Conservation (phyloP, 768 basidiomycete genomes). For the Leucosporidium yakuticum region DNA sequence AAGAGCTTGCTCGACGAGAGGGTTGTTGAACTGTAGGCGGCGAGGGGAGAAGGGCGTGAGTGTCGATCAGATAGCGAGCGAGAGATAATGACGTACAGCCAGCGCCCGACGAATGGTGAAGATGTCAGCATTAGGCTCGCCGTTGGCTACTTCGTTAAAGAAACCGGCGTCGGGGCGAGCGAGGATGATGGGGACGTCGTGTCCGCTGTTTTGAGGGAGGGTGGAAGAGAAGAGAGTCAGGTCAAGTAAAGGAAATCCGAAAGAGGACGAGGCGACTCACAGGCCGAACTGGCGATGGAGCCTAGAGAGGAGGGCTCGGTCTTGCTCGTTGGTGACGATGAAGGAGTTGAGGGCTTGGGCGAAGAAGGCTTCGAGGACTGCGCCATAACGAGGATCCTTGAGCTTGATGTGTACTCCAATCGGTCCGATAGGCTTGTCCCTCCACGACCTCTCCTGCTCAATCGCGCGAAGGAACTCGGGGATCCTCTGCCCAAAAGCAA, state of each 20-base stretch:
- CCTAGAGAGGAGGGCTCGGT: conserved; percentile 55
- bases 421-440: conserved; percentile 50
- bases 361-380: conserved; percentile 60
- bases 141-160: conserved; percentile 64
- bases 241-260: not conserved
- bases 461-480: conserved; percentile 40
- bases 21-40: conserved; percentile 26
- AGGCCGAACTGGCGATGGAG: conserved; percentile 44
- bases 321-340: conserved; percentile 65
- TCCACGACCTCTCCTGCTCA: conserved; percentile 35
- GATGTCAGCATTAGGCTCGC: conserved; percentile 61
- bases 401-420: conserved; percentile 72
- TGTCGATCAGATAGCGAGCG: too few relatives aligned
- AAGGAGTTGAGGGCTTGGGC: conserved; percentile 59
- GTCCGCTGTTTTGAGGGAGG: conserved; percentile 47
- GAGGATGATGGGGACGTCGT: conserved; percentile 55
- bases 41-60: not conserved
- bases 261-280: not conserved
- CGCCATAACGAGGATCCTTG: conserved; percentile 62
- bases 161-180: conserved; percentile 56
- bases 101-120: conserved; percentile 76
- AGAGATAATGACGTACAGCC: conserved; percentile 51
- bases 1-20: conserved; percentile 68
- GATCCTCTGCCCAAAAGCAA: conserved; percentile 40
- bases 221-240: not conserved